A percentile compares a stretch with the other conserved stretches of the same genome.
Evolutionary conservation across 73 alveolate genomes (phyloP).

Genomic region (Symbiodinium natans): DNA sequence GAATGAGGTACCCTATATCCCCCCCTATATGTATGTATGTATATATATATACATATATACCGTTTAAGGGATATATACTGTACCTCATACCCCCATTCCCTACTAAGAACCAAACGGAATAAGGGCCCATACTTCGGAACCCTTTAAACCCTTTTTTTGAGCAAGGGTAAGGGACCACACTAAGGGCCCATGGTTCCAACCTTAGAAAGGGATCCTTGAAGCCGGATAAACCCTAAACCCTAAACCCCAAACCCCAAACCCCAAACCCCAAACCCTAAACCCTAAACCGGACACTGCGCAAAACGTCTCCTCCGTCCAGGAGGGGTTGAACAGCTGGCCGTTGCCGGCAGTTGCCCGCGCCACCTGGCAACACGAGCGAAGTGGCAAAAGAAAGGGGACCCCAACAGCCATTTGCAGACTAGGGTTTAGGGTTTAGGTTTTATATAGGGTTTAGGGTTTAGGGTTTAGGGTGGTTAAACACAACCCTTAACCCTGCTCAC

Average conservation of each 20-base stretch:
- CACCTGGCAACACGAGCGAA: background rate
- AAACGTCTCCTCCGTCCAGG: constrained; percentile 36
- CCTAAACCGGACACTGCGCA: background rate
- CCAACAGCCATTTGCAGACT: too few relatives aligned
- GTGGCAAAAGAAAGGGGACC: background rate
- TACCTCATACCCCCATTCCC: too few relatives aligned
- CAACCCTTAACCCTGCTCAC: too few relatives aligned
- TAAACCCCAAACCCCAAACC: background rate
- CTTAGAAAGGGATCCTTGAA: too few relatives aligned
- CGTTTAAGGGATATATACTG: too few relatives aligned
- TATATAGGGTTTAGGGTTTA: too few relatives aligned
- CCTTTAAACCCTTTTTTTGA: background rate
- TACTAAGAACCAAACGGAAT: too few relatives aligned
- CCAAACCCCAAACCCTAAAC: background rate
- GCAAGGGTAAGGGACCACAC: background rate
- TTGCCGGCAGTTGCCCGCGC: constrained; percentile 86
- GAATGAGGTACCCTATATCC: too few relatives aligned
- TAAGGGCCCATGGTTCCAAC: background rate
- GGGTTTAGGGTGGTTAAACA: background rate
- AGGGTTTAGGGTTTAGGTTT: too few relatives aligned
- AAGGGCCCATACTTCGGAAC: too few relatives aligned
- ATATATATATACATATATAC: too few relatives aligned
- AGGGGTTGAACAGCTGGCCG: constrained; percentile 47
- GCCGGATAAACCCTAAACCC: background rate
- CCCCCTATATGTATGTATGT: too few relatives aligned